Evolutionary conservation across 2,329 filamentous ascomycete genomes (phyloP), one percentile per base, ranked within the genome.

Genomic region (Verticillium zaregamsianum): DNA sequence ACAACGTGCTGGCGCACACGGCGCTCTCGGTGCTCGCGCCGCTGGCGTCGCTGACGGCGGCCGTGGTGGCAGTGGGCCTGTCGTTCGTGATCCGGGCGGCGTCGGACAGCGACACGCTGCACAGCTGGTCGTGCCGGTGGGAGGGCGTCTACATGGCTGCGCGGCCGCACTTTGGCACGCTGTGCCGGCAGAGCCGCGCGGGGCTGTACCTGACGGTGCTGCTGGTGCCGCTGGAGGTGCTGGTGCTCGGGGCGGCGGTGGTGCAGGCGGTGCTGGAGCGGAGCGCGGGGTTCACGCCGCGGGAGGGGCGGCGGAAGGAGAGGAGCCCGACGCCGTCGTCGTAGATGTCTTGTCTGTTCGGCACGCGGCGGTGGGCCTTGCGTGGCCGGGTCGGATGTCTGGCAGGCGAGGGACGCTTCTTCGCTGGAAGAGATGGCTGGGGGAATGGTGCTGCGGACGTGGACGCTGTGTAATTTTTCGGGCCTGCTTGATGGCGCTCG

Each of bases 71-170:
- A 64, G 81, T 86, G 68, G 74, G 79, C 59, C 80, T 88, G 71
- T 86, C 84, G 71, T 88, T 86, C 68, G 77, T 77, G 60, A 77
- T 84, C 71, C 83, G 86, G 66, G 71, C 78, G 20, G 87, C 85
- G 3, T 73, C 72, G 15, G 77, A 76, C 9, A 74, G 76, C 62
- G 83, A 86, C 69, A 85, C 83, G 7, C 72, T 88, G 12, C 77
- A 87, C 68, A 86, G 83, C 72, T 89, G 86, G 86, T 83, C 80
- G 49, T 89, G 86, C 71, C 83, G 84, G 65, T 89, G 86, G 86
- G 72, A 74, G 9, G 68, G 76, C 25, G 74, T 87, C n/a, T 71
- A 73, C 63, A 86, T 88, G 83, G 67, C 68, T 17, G 69, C 74
- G 39, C 73, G 79, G 64, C 85, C 86, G 33, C 76, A 84, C 68